Evolutionary conservation across 176 grass and related monocot genomes (phyloP).

Genomic region (Elaeis guineensis): DNA sequence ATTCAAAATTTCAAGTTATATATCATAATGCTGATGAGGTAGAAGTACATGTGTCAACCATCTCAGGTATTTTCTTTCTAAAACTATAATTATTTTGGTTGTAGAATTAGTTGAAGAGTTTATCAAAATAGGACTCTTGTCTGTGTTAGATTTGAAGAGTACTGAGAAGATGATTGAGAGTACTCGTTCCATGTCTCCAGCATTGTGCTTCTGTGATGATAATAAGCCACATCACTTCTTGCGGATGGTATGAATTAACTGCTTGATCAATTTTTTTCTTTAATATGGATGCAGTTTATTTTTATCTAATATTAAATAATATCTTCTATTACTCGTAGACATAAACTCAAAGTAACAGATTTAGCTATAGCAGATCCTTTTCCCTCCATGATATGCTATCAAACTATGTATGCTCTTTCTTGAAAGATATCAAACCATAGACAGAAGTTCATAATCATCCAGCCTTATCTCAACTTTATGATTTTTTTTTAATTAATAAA

Average conservation of each 20-base stretch:
- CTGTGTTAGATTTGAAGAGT: conserved; percentile 37
- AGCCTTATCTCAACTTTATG: neutral
- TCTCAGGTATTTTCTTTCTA: conserved; percentile 26
- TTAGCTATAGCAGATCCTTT: too few species aligned
- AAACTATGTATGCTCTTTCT: too few species aligned
- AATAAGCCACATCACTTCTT: conserved; percentile 67
- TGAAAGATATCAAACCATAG: too few species aligned
- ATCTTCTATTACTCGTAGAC: too few species aligned
- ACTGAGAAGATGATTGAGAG: conserved; percentile 46
- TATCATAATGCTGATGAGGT: conserved; percentile 42
- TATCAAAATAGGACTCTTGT: conserved; percentile 4
- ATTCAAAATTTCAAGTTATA: conserved; percentile 52
- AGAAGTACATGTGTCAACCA: conserved; percentile 26
- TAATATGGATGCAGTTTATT: neutral
- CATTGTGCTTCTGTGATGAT: conserved; percentile 49
- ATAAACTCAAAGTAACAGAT: too few species aligned
- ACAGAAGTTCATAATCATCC: too few species aligned
- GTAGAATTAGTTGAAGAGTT: neutral
- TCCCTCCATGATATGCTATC: too few species aligned
- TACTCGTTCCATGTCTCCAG: conserved; percentile 61
- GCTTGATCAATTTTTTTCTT: neutral
- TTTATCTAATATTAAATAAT: too few species aligned
- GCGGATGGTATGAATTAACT: conserved; percentile 39
- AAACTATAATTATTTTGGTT: too few species aligned
- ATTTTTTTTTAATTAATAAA: neutral